phyloP scores from a whole-genome alignment of 805 yeast species.

The Tanozyma kutaoensis region DNA sequence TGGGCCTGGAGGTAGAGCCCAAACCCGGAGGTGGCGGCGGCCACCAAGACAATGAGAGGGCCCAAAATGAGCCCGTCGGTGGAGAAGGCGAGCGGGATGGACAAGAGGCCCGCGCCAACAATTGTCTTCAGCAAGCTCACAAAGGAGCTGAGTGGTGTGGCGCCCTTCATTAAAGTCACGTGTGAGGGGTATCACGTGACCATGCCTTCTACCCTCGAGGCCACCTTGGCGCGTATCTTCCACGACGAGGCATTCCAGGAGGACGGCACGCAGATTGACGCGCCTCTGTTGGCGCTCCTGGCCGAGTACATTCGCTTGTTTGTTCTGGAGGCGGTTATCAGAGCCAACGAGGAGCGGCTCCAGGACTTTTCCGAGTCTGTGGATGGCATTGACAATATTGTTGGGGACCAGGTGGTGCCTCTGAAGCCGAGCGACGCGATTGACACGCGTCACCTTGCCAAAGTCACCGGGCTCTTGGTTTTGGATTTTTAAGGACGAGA shows the following conservation, averaged over 20 bases:
- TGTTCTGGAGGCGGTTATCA: constrained; percentile 41
- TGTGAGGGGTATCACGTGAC: too few species aligned
- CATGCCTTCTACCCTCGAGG: too few species aligned
- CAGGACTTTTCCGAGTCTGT: constrained; percentile 11
- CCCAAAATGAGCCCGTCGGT: constrained; percentile 35
- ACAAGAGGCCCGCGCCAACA: constrained; percentile 55
- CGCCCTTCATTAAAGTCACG: constrained; percentile 11
- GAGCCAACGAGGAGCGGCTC: constrained; percentile 41
- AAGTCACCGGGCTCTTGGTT: constrained; percentile 42
- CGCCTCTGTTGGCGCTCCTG: constrained; percentile 33
- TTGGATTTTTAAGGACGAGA: constrained; percentile 31
- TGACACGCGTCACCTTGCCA: constrained; percentile 41
- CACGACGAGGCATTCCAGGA: constrained; percentile 36
- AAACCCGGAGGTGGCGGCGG: background rate
- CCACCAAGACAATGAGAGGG: background rate
- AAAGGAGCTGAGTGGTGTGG: constrained; percentile 22
- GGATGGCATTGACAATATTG: constrained; percentile 21
- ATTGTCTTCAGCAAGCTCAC: constrained; percentile 31
- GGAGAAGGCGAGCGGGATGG: constrained; percentile 57
- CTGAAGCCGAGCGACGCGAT: constrained; percentile 15
- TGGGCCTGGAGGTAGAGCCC: background rate
- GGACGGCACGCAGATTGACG: constrained; percentile 31
- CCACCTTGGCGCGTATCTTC: constrained; percentile 37
- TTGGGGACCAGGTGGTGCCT: constrained; percentile 4
- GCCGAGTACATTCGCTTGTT: constrained; percentile 44